A percentile compares a stretch with the other conserved stretches of the same genome.
phyloP scores from a whole-genome alignment of 805 yeast species.

The Candida quercuum region DNA sequence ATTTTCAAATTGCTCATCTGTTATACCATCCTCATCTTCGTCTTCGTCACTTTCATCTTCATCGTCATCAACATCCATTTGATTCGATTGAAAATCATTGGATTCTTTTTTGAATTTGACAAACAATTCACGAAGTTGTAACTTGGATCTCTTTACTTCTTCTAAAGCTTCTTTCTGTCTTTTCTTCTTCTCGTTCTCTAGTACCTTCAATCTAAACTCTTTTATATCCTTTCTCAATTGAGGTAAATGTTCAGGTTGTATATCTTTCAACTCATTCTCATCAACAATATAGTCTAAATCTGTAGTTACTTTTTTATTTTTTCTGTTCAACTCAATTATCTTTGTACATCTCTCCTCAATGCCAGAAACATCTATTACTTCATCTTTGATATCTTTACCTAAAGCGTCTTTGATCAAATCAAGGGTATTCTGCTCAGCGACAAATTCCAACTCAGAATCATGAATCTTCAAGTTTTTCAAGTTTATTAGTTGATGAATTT shows the following conservation, averaged over 20 bases:
- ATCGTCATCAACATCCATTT: conserved; percentile 17
- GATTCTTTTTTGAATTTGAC: conserved; percentile 30
- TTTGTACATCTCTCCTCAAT: conserved; percentile 2
- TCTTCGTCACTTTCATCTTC: conserved; percentile 21
- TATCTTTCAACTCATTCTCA: conserved; percentile 49
- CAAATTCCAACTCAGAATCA: conserved; percentile 3
- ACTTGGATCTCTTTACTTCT: conserved; percentile 45
- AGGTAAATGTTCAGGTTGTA: conserved; percentile 49
- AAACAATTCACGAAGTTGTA: conserved; percentile 40
- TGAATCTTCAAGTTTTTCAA: conserved; percentile 1
- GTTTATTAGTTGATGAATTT: conserved; percentile 1
- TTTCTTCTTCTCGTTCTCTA: conserved; percentile 45
- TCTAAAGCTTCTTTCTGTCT: conserved; percentile 41
- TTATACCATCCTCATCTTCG: conserved; percentile 19
- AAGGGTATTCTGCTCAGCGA: conserved; percentile 9
- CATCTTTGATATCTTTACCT: conserved; percentile 2
- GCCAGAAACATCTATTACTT: background rate
- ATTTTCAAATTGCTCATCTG: conserved; percentile 29
- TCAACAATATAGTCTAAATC: conserved; percentile 44
- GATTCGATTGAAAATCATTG: conserved; percentile 5
- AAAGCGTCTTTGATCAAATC: conserved; percentile 8
- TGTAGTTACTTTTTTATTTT: background rate
- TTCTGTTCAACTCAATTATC: conserved; percentile 4
- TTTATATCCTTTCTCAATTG: conserved; percentile 48
- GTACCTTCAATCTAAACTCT: conserved; percentile 50